A percentile compares a stretch with the other conserved stretches of the same genome.
phyloP scores from a whole-genome alignment of 106 monocot genomes.

The Agapanthus africanus region DNA sequence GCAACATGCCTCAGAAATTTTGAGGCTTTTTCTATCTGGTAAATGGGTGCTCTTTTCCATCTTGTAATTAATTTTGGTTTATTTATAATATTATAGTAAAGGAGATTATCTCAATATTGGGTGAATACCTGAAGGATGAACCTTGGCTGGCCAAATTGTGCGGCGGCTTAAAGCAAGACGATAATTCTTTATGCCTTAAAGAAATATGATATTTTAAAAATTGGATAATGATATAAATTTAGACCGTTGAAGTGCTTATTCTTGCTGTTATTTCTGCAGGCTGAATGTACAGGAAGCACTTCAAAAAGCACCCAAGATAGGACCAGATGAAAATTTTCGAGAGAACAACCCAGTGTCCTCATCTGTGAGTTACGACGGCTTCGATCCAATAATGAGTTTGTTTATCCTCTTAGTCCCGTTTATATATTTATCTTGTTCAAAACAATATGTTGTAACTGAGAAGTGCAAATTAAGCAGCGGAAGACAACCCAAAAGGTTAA shows the following conservation, averaged over 20 bases:
- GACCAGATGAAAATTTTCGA: slow-evolving; percentile 7
- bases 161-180: slow-evolving; percentile 53
- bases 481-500: slow-evolving; percentile 44
- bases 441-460: slow-evolving; percentile 4
- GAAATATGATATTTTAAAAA: too few species aligned
- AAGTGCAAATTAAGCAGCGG: slow-evolving; percentile 29
- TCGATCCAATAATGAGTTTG: not conserved
- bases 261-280: slow-evolving; percentile 15
- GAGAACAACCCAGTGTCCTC: slow-evolving; percentile 20
- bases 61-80: too few species aligned
- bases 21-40: too few species aligned
- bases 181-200: not conserved
- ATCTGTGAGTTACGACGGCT: slow-evolving; percentile 15
- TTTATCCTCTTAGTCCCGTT: not conserved
- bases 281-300: slow-evolving; percentile 28
- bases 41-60: too few species aligned
- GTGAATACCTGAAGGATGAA: slow-evolving; percentile 75
- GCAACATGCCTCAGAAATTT: too few species aligned
- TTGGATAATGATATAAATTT: too few species aligned
- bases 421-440: not conserved
- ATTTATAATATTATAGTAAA: too few species aligned
- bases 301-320: slow-evolving; percentile 9
- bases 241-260: not conserved
- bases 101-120: slow-evolving; percentile 58
- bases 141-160: slow-evolving; percentile 66